Evolutionary conservation across 371 early-diverging fungal species (phyloP).

Genomic region (Batkoa obscura): DNA sequence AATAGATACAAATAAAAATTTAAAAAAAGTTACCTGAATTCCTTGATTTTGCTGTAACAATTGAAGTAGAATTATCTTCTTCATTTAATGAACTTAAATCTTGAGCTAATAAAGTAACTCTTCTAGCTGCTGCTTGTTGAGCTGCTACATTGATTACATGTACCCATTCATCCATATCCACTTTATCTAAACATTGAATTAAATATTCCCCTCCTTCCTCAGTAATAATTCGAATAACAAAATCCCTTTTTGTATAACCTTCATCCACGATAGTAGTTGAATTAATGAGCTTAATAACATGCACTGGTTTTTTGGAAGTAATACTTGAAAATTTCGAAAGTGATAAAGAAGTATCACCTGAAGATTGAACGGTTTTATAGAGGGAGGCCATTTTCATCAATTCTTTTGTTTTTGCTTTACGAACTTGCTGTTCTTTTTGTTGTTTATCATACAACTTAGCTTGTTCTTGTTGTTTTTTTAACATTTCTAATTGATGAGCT

Average conservation of each 20-base stretch:
- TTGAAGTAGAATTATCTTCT: neutral
- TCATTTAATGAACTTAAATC: neutral
- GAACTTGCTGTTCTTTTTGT: constrained; percentile 29
- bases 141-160: constrained; percentile 46
- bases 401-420: constrained; percentile 23
- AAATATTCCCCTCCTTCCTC: constrained; percentile 68
- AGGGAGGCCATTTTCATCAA: constrained; percentile 25
- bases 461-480: constrained; percentile 48
- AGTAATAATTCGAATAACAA: constrained; percentile 60
- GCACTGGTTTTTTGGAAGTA: constrained; percentile 30
- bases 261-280: constrained; percentile 40
- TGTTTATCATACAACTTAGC: constrained; percentile 38
- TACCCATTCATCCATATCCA: constrained; percentile 66
- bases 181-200: constrained; percentile 43
- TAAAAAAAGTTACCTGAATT: constrained; percentile 12
- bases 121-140: constrained; percentile 46
- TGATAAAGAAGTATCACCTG: neutral
- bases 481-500: constrained; percentile 37
- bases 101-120: constrained; percentile 11
- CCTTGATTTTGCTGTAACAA: constrained; percentile 2
- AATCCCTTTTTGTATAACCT: constrained; percentile 46
- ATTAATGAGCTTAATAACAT: constrained; percentile 63
- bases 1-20: too few species aligned
- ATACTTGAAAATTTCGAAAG: constrained; percentile 2
- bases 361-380: constrained; percentile 20